Conservation (phyloP, 352 stramenopile species). For the Globisporangium ultimum region DNA sequence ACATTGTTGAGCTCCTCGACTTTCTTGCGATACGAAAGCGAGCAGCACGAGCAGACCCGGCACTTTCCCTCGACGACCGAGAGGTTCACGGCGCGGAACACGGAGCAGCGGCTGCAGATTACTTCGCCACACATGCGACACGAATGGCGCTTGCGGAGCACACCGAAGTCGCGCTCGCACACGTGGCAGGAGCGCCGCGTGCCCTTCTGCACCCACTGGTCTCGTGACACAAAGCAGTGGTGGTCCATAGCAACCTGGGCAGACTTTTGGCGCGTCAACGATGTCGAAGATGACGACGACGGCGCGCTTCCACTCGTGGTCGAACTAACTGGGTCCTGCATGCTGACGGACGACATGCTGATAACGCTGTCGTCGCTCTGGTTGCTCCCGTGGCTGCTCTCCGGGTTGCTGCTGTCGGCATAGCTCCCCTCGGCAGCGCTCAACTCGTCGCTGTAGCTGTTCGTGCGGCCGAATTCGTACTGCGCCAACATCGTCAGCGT, state of each 20-base stretch:
- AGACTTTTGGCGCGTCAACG: constrained; percentile 6
- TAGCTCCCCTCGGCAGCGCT: constrained; percentile 11
- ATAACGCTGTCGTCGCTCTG: constrained; percentile 15
- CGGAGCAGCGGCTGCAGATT: constrained; percentile 71
- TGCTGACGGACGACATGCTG: constrained; percentile 7
- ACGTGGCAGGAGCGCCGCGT: constrained; percentile 53
- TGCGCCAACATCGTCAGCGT: constrained; percentile 10
- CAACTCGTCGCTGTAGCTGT: constrained; percentile 8
- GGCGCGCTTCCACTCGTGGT: constrained; percentile 12
- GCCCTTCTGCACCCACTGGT: constrained; percentile 55
- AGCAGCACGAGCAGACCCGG: constrained; percentile 72
- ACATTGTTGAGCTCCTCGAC: constrained; percentile 9
- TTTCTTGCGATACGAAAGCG: constrained; percentile 57
- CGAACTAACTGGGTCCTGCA: constrained; percentile 10
- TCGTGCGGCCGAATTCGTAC: constrained; percentile 19
- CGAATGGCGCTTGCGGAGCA: constrained; percentile 70
- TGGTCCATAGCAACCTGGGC: constrained; percentile 50
- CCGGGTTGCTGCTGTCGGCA: not conserved
- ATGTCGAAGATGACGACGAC: constrained; percentile 3
- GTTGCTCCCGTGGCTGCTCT: constrained; percentile 15
- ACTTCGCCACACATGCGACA: constrained; percentile 83
- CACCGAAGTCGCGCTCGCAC: constrained; percentile 65
- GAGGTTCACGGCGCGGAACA: constrained; percentile 63
- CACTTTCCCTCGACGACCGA: constrained; percentile 59
- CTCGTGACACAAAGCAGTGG: constrained; percentile 49